phyloP scores from a whole-genome alignment of 1,139 yeast species.

The Sugiyamaella pinicola region DNA sequence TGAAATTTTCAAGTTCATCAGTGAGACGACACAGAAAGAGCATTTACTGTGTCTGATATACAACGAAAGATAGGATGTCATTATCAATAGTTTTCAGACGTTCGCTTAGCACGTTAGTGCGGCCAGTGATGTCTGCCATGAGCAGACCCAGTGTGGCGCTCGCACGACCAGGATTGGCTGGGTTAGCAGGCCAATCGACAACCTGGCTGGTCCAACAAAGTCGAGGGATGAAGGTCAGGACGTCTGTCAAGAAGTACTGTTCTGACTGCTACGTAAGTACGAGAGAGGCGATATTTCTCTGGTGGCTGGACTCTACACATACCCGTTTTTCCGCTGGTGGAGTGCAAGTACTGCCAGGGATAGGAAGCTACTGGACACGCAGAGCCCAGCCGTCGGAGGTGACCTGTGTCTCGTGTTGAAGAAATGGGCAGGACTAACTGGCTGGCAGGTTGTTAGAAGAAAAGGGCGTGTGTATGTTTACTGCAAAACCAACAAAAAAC shows the following conservation, averaged over 20 bases:
- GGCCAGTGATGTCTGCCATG: neutral
- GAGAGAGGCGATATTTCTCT: no score
- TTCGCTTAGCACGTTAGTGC: constrained; percentile 10
- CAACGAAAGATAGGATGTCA: constrained; percentile 2
- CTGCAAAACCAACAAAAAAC: constrained; percentile 90
- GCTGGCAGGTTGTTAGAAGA: constrained; percentile 69
- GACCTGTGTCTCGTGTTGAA: neutral
- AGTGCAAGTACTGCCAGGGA: no score
- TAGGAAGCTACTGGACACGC: neutral
- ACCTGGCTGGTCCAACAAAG: constrained; percentile 26
- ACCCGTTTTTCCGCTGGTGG: no score
- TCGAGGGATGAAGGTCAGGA: constrained; percentile 68
- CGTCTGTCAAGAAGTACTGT: constrained; percentile 91
- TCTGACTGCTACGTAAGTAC: constrained; percentile 70
- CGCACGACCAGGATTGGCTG: constrained; percentile 16
- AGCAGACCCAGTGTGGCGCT: constrained; percentile 1
- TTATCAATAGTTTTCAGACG: constrained; percentile 8
- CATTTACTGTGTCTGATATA: neutral
- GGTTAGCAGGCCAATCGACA: neutral
- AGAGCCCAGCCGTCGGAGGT: neutral
- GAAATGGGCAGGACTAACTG: neutral
- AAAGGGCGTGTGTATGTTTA: constrained; percentile 92
- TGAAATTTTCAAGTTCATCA: constrained; percentile 1
- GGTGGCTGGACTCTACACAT: no score
- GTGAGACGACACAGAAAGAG: neutral